phyloP scores from a whole-genome alignment of 495 filamentous ascomycete species.

The Thozetella sp. region DNA sequence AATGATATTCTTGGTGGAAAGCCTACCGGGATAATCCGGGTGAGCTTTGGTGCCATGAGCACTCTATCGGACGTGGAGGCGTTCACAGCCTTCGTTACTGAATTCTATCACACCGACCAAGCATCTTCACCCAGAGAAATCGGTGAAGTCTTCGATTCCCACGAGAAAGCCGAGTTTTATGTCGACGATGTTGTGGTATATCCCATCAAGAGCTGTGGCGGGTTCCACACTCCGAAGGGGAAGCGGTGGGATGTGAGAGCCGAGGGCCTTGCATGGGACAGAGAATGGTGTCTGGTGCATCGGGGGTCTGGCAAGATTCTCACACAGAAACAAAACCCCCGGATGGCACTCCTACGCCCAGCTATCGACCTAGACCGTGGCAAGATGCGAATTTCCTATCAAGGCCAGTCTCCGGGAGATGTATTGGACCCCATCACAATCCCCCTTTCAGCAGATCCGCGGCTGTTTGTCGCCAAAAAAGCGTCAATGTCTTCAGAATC shows the following conservation, averaged over 20 bases:
- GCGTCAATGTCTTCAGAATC: constrained; percentile 43
- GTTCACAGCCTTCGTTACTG: constrained; percentile 70
- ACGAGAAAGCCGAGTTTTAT: constrained; percentile 22
- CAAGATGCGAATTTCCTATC: constrained; percentile 52
- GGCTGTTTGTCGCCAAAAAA: constrained; percentile 39
- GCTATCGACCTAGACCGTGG: constrained; percentile 61
- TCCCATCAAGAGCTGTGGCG: constrained; percentile 88
- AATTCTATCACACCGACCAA: constrained; percentile 74
- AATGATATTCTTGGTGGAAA: constrained; percentile 80
- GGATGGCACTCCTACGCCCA: constrained; percentile 80
- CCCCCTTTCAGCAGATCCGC: constrained; percentile 61
- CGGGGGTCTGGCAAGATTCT: constrained; percentile 75
- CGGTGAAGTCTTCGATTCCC: neutral
- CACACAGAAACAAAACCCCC: constrained; percentile 80
- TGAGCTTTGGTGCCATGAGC: constrained; percentile 88
- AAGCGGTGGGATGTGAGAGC: constrained; percentile 72
- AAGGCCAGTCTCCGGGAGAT: constrained; percentile 31
- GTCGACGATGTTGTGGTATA: constrained; percentile 69
- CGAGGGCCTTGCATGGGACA: constrained; percentile 87
- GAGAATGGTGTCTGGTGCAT: constrained; percentile 94
- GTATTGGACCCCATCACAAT: constrained; percentile 55
- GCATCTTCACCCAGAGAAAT: constrained; percentile 9
- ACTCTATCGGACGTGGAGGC: constrained; percentile 69
- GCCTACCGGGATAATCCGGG: constrained; percentile 83
- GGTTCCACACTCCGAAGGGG: constrained; percentile 65